These are phyloP conservation scores for Pseudofabraea citricarpa DNA, from an alignment of 2,329 filamentous ascomycete genomes.

Conservation along the genomic window DNA sequence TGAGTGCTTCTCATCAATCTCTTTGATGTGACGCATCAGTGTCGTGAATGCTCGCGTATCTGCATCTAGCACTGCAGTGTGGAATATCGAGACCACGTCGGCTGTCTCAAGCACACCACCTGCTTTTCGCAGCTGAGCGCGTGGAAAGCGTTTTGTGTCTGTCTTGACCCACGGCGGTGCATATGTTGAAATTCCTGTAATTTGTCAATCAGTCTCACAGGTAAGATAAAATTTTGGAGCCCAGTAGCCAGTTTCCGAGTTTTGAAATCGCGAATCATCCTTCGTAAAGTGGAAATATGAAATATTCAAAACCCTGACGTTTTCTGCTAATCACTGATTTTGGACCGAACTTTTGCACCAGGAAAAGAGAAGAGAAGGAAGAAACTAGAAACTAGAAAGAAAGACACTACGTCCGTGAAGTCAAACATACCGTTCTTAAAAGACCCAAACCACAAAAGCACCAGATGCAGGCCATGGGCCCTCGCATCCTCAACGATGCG, in stretches of 20 bases:
- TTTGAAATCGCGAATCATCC: too few species aligned
- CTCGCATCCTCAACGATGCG: constrained; percentile 33
- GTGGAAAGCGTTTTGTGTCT: constrained; percentile 26
- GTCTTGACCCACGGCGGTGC: constrained; percentile 33
- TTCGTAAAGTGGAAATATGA: too few species aligned
- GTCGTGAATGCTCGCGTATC: constrained; percentile 34
- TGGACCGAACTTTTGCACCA: too few species aligned
- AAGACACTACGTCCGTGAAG: too few species aligned
- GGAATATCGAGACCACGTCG: constrained; percentile 33
- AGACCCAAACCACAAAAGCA: constrained; percentile 42
- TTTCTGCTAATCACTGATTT: too few species aligned
- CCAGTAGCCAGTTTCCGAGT: too few species aligned
- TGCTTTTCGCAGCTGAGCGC: constrained; percentile 21
- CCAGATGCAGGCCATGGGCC: constrained; percentile 31
- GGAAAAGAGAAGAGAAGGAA: too few species aligned
- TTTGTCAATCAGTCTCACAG: too few species aligned
- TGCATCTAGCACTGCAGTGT: constrained; percentile 28
- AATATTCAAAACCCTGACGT: too few species aligned
- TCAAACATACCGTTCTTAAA: constrained; percentile 43
- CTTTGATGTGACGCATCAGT: constrained; percentile 34
- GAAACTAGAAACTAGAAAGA: too few species aligned
- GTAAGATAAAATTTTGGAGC: too few species aligned
- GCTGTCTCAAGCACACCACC: constrained; percentile 21
- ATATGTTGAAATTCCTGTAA: too few species aligned
- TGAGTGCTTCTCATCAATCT: constrained; percentile 38